A percentile compares a stretch with the other conserved stretches of the same genome.
Conservation (phyloP, 805 yeast species). For the Saturnispora besseyi region DNA sequence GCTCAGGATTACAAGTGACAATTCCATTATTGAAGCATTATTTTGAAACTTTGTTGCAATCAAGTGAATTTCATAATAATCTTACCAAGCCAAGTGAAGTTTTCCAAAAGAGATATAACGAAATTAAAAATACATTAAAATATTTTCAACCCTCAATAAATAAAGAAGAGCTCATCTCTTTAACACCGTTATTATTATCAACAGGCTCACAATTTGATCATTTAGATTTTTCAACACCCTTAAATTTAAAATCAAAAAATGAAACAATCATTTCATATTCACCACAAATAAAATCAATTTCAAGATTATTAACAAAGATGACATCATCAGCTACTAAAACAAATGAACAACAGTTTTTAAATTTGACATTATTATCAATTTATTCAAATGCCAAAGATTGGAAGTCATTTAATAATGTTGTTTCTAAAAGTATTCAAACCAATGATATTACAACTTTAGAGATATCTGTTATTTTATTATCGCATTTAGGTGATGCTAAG, state of each 20-base stretch:
- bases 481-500: conserved; percentile 9
- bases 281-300: conserved; percentile 3
- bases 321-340: neutral
- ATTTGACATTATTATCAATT: conserved; percentile 13
- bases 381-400: conserved; percentile 15
- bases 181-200: conserved; percentile 21
- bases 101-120: conserved; percentile 18
- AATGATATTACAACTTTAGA: conserved; percentile 11
- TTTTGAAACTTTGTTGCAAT: conserved; percentile 20
- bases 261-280: conserved; percentile 8
- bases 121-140: conserved; percentile 14
- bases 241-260: conserved; percentile 3
- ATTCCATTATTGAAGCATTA: conserved; percentile 16
- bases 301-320: conserved; percentile 1
- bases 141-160: conserved; percentile 18
- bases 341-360: conserved; percentile 8
- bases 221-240: conserved; percentile 16
- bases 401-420: conserved; percentile 8
- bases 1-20: conserved; percentile 21
- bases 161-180: conserved; percentile 13
- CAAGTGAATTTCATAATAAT: conserved; percentile 21
- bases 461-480: conserved; percentile 10
- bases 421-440: conserved; percentile 11
- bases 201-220: conserved; percentile 24
- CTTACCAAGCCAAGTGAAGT: conserved; percentile 7